A percentile compares a stretch with the other conserved stretches of the same genome.
These are phyloP conservation scores for Pseudevernia furfuracea DNA, from an alignment of 495 filamentous ascomycete species.

Conservation along the genomic window DNA sequence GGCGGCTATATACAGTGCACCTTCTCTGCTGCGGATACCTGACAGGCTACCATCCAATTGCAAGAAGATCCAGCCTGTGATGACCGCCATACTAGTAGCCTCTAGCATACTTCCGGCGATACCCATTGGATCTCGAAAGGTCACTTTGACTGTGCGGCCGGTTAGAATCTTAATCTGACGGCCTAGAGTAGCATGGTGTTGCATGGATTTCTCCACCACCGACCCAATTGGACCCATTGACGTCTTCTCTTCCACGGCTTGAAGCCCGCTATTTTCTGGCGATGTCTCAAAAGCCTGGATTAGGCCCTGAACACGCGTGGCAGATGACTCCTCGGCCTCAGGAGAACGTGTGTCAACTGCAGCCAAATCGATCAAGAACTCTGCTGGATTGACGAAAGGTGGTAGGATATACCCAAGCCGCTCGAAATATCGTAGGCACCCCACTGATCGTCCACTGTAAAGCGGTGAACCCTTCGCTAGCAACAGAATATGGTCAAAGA, in stretches of 20 bases:
- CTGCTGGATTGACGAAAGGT: slow-evolving; percentile 64
- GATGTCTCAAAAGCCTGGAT: slow-evolving; percentile 44
- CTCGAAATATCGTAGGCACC: slow-evolving; percentile 53
- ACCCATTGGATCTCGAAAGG: slow-evolving; percentile 64
- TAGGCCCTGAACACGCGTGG: slow-evolving; percentile 46
- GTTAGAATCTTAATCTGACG: slow-evolving; percentile 59
- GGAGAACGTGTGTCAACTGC: slow-evolving; percentile 59
- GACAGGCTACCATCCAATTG: slow-evolving; percentile 50
- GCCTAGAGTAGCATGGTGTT: slow-evolving; percentile 40
- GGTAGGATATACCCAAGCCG: slow-evolving; percentile 49
- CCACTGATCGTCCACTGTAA: slow-evolving; percentile 51
- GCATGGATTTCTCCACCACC: slow-evolving; percentile 2
- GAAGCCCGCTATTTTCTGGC: slow-evolving; percentile 24
- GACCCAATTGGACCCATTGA: slow-evolving; percentile 5
- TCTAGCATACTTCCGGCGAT: slow-evolving; percentile 57
- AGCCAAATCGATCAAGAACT: slow-evolving; percentile 63
- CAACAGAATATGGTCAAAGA: slow-evolving; percentile 62
- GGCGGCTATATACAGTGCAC: slow-evolving; percentile 58
- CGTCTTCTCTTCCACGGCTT: slow-evolving; percentile 1
- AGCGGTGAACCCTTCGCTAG: slow-evolving; percentile 54
- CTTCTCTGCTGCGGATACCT: slow-evolving; percentile 59
- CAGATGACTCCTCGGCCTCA: slow-evolving; percentile 51
- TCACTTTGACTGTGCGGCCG: slow-evolving; percentile 55
- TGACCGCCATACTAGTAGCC: slow-evolving; percentile 56
- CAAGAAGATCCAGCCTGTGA: slow-evolving; percentile 65